These are phyloP conservation scores for Dendrostoma leiphaemia DNA, from an alignment of 2,329 filamentous ascomycete species.

Conservation along the genomic window DNA sequence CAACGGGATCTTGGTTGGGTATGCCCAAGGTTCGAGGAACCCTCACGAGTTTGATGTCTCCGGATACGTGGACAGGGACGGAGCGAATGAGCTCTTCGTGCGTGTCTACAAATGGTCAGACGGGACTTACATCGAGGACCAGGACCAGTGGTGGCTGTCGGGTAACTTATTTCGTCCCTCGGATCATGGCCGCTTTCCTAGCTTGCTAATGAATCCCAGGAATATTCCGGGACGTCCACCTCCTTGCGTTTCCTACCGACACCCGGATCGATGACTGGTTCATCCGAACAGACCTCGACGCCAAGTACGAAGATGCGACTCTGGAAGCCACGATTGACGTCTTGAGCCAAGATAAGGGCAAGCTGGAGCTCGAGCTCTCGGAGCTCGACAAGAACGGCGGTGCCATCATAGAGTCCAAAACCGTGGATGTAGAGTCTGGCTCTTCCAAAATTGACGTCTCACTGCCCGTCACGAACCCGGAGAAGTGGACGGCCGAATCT, in stretches of 20 bases:
- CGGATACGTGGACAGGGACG: conserved; percentile 35
- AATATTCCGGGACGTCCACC: conserved; percentile 66
- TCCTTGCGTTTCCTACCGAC: conserved; percentile 54
- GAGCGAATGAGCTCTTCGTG: conserved; percentile 56
- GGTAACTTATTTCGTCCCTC: conserved; percentile 30
- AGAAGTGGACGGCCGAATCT: conserved; percentile 68
- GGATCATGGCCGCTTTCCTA: neutral
- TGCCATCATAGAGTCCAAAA: conserved; percentile 25
- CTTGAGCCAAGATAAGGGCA: conserved; percentile 30
- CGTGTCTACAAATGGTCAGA: conserved; percentile 71
- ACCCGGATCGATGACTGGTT: conserved; percentile 57
- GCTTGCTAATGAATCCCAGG: conserved; percentile 28
- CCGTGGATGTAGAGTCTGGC: conserved; percentile 25
- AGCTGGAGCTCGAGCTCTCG: conserved; percentile 41
- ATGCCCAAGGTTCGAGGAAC: conserved; percentile 67
- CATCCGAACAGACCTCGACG: conserved; percentile 52
- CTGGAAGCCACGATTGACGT: conserved; percentile 49
- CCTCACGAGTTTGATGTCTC: conserved; percentile 69
- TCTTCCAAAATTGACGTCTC: conserved; percentile 37
- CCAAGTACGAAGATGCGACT: conserved; percentile 46
- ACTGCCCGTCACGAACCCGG: conserved; percentile 49
- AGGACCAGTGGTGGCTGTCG: conserved; percentile 68
- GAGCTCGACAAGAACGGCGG: conserved; percentile 37
- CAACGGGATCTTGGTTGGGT: conserved; percentile 63
- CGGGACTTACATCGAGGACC: conserved; percentile 68